Base-by-base conservation (phyloP, 2,329 filamentous ascomycete species). In the Sporothrix globosa region DNA sequence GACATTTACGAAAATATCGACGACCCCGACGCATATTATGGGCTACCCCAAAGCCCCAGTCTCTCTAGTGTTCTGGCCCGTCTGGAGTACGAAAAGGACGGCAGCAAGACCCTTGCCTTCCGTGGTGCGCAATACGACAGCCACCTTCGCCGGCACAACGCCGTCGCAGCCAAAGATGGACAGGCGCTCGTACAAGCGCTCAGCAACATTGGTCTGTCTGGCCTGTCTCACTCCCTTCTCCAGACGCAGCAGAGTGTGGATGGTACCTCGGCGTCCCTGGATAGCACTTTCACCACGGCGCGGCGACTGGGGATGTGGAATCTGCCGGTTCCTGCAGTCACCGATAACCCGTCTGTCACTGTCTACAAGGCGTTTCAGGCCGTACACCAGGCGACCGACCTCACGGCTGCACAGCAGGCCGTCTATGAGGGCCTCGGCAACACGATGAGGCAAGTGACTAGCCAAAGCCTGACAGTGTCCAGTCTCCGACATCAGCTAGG, bases 21-120 rank as follows among this genome's bases (percentile, higher is more conserved):
- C 77, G 96, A 99, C 76, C 95, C 94, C 1, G 96, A 99, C 78
- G 91, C 93, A 0, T 99, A 97, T 78, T 99, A 99, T 77, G 96
- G 96, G 4, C 85, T 97, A 9, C 88, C 92, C 54, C 91, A 96
- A 78, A 87, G 88, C 53, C 87, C 93, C 7, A 93, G 89, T 70
- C 81, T 99, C 19, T 84, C 87, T 19, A 92, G 91, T 13, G 91
- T 98, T 0, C 83, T 98, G 71, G 87, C 91, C 67, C 90, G 92
- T 11, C 85, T 98, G 4, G 93, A 97, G 74, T 95, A 97, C 77
- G 96, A 99, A 80, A 90, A 90, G 66, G 91, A 97, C 75, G 94
- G 94, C 0, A 84, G 90, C 67, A 97, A 96, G 77, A 95, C 92
- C 73, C 85, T 99, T 21, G 90, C 96, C 30, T 97, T 98, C 75